phyloP scores from a whole-genome alignment of 768 basidiomycete species.

The Hericium alpestre region DNA sequence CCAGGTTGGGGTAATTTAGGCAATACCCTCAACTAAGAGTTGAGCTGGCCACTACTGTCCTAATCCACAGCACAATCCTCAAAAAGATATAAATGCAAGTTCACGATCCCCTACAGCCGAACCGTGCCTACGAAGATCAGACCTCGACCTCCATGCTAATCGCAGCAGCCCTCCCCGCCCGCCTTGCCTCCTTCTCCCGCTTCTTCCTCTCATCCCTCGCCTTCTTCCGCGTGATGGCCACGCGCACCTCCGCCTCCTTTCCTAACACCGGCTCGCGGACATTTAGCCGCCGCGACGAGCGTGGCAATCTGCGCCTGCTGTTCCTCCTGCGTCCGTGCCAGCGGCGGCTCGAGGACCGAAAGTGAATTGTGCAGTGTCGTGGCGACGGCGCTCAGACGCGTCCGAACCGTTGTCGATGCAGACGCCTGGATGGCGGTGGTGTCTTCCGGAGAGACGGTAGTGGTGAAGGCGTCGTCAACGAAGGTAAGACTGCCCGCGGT shows the following conservation, averaged over 20 bases:
- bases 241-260: background rate
- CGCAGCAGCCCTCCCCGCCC: background rate
- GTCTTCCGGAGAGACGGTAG: constrained; percentile 20
- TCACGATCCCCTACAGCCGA: no score
- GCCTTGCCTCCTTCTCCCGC: constrained; percentile 4
- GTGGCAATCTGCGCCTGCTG: constrained; percentile 46
- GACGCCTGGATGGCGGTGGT: constrained; percentile 56
- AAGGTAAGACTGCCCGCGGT: constrained; percentile 77
- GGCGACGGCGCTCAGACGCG: constrained; percentile 70
- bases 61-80: no score
- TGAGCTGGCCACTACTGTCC: no score
- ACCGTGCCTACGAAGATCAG: background rate
- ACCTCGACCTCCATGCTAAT: constrained; percentile 8
- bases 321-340: constrained; percentile 39
- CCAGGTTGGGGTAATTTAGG: no score
- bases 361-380: constrained; percentile 62
- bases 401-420: constrained; percentile 61
- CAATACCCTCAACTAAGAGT: no score
- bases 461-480: constrained; percentile 59
- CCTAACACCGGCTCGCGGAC: constrained; percentile 6
- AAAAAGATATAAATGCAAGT: no score
- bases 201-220: background rate
- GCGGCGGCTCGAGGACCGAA: constrained; percentile 37
- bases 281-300: constrained; percentile 51
- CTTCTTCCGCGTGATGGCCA: background rate